phyloP scores from a whole-genome alignment of 306 rosid genomes.

The Medicago arabica region DNA sequence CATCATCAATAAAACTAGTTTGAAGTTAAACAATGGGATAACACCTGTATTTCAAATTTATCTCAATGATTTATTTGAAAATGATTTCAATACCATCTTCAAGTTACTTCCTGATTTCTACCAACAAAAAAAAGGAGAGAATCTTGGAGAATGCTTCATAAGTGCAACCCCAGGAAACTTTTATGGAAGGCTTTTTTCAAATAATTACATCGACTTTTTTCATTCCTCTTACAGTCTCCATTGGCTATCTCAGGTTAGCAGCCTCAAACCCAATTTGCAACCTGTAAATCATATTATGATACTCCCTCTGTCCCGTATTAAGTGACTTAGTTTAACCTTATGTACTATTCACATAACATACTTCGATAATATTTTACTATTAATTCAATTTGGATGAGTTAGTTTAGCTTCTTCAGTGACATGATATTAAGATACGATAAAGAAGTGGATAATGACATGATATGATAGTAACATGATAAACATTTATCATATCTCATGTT shows the following conservation, averaged over 20 bases:
- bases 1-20: not conserved
- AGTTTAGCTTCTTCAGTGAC: too few species aligned
- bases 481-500: too few species aligned
- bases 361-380: too few species aligned
- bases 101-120: constrained; percentile 39
- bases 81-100: constrained; percentile 60
- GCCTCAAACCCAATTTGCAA: too few species aligned
- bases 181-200: constrained; percentile 8
- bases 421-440: too few species aligned
- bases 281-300: too few species aligned
- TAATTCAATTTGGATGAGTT: too few species aligned
- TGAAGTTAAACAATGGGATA: not conserved
- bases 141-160: not conserved
- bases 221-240: not conserved
- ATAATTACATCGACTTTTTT: not conserved
- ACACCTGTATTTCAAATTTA: constrained; percentile 44
- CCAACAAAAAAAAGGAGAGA: not conserved
- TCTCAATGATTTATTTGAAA: constrained; percentile 57
- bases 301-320: too few species aligned
- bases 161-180: constrained; percentile 11
- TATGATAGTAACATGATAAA: too few species aligned
- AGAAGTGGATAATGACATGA: too few species aligned
- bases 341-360: too few species aligned
- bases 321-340: too few species aligned
- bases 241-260: not conserved